phyloP scores from a whole-genome alignment of 768 basidiomycete genomes.

The Leccinum arenicola region DNA sequence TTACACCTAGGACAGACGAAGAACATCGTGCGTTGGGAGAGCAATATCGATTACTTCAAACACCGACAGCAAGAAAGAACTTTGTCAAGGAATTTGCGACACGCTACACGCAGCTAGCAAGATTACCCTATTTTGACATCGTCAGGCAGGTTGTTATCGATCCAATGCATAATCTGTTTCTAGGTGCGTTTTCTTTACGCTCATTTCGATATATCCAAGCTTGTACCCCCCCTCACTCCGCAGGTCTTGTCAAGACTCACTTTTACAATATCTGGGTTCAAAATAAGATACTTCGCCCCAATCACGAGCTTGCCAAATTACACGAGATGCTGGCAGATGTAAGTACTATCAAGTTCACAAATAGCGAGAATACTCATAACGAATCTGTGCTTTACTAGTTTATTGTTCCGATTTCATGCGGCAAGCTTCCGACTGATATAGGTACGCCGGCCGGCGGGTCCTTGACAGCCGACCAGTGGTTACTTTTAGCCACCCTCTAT shows the following conservation, averaged over 20 bases:
- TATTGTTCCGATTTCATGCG: background rate
- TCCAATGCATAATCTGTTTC: background rate
- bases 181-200: background rate
- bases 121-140: background rate
- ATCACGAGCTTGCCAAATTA: background rate
- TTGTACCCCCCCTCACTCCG: too few species aligned
- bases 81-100: background rate
- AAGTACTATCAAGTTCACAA: background rate
- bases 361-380: too few species aligned
- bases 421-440: background rate
- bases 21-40: background rate
- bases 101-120: background rate
- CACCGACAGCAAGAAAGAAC: background rate
- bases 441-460: background rate
- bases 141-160: background rate
- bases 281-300: conserved; percentile 12
- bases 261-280: conserved; percentile 31
- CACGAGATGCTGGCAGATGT: conserved; percentile 1
- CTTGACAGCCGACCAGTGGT: background rate
- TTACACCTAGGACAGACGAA: background rate
- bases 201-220: too few species aligned
- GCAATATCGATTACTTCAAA: background rate
- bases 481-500: background rate
- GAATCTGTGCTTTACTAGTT: background rate
- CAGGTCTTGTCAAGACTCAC: conserved; percentile 2